Conservation (phyloP, 2,329 filamentous ascomycete genomes). For the Fusarium sp. region DNA sequence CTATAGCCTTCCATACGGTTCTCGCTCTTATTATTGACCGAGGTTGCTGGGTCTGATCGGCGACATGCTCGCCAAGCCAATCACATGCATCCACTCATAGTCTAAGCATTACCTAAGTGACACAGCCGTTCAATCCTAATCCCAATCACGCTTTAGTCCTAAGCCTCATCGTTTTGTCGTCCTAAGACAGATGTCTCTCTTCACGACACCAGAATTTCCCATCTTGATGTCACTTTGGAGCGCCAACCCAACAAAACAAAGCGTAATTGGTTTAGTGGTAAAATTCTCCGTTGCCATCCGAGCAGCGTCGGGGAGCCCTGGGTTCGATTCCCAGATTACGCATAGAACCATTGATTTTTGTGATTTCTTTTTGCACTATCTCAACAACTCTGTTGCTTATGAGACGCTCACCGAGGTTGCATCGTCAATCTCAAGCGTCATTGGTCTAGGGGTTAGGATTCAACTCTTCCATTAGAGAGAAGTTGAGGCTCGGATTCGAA, state of each 20-base stretch:
- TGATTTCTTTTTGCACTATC: not conserved
- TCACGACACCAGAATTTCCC: too few relatives aligned
- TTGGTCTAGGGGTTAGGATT: conserved; percentile 2
- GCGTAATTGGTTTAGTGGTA: conserved; percentile 42
- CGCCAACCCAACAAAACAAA: not conserved
- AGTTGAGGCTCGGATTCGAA: conserved; percentile 2
- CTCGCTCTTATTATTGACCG: too few relatives aligned
- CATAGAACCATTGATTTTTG: not conserved
- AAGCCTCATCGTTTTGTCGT: too few relatives aligned
- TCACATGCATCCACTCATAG: too few relatives aligned
- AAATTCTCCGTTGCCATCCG: conserved; percentile 39
- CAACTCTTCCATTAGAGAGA: not conserved
- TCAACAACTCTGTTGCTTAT: not conserved
- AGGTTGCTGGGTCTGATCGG: too few relatives aligned
- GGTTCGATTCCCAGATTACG: conserved; percentile 40
- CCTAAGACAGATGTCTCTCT: too few relatives aligned
- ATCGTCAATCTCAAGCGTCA: not conserved
- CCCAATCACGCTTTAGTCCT: too few relatives aligned
- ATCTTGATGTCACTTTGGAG: too few relatives aligned
- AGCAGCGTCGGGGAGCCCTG: conserved; percentile 33
- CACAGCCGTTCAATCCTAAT: too few relatives aligned
- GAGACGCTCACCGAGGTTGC: accelerated
- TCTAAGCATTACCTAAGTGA: too few relatives aligned
- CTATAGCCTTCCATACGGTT: too few relatives aligned
- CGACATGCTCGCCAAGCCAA: too few relatives aligned